Conservation (phyloP, 352 stramenopile species). For the Globisporangium spiculum region DNA sequence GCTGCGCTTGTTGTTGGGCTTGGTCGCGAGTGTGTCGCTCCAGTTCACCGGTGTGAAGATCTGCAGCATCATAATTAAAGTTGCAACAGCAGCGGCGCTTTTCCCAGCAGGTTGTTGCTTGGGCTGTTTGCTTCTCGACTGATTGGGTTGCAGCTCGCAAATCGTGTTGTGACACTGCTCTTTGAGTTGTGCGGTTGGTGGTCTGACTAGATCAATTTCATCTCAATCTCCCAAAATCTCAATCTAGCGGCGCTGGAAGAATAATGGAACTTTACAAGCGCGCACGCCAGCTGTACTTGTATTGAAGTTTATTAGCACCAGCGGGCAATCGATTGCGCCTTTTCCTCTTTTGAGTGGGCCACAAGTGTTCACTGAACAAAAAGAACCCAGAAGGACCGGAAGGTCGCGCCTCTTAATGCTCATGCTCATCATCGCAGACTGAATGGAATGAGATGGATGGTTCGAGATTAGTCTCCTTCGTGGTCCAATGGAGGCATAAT, state of each 20-base stretch:
- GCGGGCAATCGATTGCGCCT: not conserved
- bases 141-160: constrained; percentile 1
- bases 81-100: not conserved
- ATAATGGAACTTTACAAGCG: not conserved
- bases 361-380: no score
- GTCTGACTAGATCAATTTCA: not conserved
- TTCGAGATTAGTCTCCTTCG: no score
- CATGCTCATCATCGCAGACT: no score
- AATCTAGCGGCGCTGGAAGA: not conserved
- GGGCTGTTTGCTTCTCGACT: not conserved
- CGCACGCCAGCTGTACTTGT: not conserved
- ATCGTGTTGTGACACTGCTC: not conserved
- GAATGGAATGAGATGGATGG: no score
- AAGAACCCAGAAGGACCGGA: no score
- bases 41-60: constrained; percentile 40
- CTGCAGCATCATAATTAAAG: constrained; percentile 24
- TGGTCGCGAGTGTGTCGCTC: constrained; percentile 19
- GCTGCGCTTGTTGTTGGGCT: constrained; percentile 12
- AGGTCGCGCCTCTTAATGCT: no score
- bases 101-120: constrained; percentile 7
- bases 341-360: not conserved
- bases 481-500: no score
- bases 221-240: not conserved
- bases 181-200: not conserved
- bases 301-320: not conserved